Base-by-base conservation (phyloP, 1,284 basidiomycete species). In the Grifola frondosa region DNA sequence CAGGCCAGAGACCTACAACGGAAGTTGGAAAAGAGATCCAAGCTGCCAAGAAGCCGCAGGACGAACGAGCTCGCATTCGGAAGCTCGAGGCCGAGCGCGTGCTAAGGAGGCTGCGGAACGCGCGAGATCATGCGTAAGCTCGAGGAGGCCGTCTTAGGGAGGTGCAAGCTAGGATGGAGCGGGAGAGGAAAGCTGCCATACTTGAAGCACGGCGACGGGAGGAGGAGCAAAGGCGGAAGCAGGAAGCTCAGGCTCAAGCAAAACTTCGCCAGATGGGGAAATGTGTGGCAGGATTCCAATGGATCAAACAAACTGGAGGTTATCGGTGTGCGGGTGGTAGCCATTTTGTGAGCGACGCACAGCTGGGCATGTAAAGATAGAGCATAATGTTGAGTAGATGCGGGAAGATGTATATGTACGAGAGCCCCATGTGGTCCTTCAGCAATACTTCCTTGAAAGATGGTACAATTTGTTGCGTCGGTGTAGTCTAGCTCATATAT, bases 301-400 rank as follows among this genome's bases (percentile, higher is more conserved):
- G 82, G 81, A 72, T 76, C 35, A 67, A 65, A 40, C 61, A 69
- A 37, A 30, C 33, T 1, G 49, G 48, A 10, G 75, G 78, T 2
- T 84, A 80, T 65, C 63, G 73, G 3, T 84, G 81, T 54, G 65
- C 67, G 3, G 81, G 75, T 10, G 82, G 81, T 1, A 8, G 43
- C 2, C 80, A 83, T 60, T 75, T 65, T 34, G 61, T 83, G 8
- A 40, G 41, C 6, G 48, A 70, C 43, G 59, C 44, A 2, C 49
- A 65, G 37, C 42, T 73, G 20, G 64, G 61, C 9, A 46, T 67
- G 17, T 44, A 19, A 25, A 4, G 23, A 12, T 17, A 17, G 6
- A 31, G 30, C n/a, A 7, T 31, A 17, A 13, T 31, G 30, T 6
- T 28, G 30, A 31, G 30, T 31, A 13, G 7, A 31, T 6, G 30